Conservation (phyloP, 2,329 filamentous ascomycete species). For the Neofusicoccum sp. region DNA sequence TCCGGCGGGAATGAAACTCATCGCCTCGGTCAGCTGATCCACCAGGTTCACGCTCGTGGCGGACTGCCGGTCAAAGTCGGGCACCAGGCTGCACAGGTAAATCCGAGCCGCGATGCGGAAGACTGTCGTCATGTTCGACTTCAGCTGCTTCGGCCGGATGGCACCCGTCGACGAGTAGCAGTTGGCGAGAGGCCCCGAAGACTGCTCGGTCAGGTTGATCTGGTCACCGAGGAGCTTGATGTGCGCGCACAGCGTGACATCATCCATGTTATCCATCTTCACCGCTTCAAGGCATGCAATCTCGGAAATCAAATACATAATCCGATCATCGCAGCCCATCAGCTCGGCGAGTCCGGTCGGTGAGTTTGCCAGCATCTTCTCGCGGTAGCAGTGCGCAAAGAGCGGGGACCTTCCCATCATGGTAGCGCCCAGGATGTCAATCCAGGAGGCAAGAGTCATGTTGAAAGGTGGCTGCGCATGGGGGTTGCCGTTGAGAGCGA, state of each 20-base stretch:
- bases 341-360: constrained; percentile 81
- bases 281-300: constrained; percentile 94
- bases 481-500: constrained; percentile 59
- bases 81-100: constrained; percentile 94
- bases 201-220: constrained; percentile 76
- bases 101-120: constrained; percentile 93
- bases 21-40: constrained; percentile 72
- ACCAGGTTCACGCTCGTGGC: constrained; percentile 75
- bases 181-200: constrained; percentile 47
- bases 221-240: constrained; percentile 86
- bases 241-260: constrained; percentile 84
- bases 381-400: constrained; percentile 93
- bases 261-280: constrained; percentile 75
- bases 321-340: constrained; percentile 95
- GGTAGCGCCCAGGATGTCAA: constrained; percentile 92
- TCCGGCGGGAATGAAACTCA: constrained; percentile 82
- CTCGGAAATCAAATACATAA: constrained; percentile 98
- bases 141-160: constrained; percentile 79
- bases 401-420: constrained; percentile 84
- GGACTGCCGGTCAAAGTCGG: constrained; percentile 78
- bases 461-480: constrained; percentile 78
- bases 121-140: constrained; percentile 83
- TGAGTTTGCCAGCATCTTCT: constrained; percentile 74
- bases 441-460: constrained; percentile 94
- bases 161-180: constrained; percentile 66